Percentiles rank a stretch among this genome's conserved stretches.
These are phyloP conservation scores for Coniferiporia weirii DNA, from an alignment of 1,284 basidiomycete species.

Conservation along the genomic window DNA sequence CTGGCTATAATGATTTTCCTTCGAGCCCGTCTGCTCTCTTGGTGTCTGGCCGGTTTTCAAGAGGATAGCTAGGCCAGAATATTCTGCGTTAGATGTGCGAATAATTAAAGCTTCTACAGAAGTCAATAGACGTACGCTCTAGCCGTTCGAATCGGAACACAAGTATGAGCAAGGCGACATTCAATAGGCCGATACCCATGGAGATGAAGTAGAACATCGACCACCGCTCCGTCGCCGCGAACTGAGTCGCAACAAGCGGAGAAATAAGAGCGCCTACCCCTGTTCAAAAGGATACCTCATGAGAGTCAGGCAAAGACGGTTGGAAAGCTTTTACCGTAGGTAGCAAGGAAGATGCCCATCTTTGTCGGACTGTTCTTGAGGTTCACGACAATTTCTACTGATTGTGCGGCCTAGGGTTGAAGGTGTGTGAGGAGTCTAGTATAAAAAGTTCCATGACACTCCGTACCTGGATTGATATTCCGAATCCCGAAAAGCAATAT, in stretches of 20 bases:
- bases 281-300: neutral
- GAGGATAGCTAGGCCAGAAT: neutral
- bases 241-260: conserved; percentile 2
- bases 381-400: neutral
- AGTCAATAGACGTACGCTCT: conserved; percentile 35
- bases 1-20: conserved; percentile 33
- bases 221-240: neutral
- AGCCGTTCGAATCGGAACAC: conserved; percentile 55
- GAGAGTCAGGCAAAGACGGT: neutral
- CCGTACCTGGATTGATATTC: conserved; percentile 4
- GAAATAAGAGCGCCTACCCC: conserved; percentile 4
- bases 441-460: neutral
- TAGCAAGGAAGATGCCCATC: conserved; percentile 2
- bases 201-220: neutral
- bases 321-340: neutral
- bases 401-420: neutral
- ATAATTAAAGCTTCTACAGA: neutral
- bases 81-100: neutral
- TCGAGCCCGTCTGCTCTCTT: conserved; percentile 6
- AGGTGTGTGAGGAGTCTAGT: too few relatives aligned
- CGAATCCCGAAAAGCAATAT: neutral
- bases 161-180: neutral
- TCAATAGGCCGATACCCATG: neutral
- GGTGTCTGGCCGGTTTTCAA: conserved; percentile 1
- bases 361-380: conserved; percentile 3